Evolutionary conservation across 805 yeast genomes (phyloP).

Genomic region (Ascoidea rubescens): DNA sequence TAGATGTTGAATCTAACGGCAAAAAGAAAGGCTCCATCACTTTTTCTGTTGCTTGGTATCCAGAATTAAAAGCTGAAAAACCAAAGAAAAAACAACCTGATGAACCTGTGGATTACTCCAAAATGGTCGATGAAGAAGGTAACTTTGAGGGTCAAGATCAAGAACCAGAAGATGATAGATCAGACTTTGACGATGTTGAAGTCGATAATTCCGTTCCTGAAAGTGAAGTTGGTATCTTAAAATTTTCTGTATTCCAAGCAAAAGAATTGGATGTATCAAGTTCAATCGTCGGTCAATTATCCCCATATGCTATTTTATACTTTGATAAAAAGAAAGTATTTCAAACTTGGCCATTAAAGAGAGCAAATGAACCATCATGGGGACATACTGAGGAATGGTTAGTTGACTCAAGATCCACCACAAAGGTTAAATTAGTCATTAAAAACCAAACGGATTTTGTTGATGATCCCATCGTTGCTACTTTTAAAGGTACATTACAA

Average conservation of each 20-base stretch:
- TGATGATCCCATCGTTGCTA: conserved; percentile 35
- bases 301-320: conserved; percentile 58
- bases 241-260: conserved; percentile 47
- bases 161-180: conserved; percentile 4
- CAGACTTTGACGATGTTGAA: conserved; percentile 9
- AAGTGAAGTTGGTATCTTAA: conserved; percentile 63
- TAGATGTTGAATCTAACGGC: conserved; percentile 6
- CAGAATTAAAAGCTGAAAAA: conserved; percentile 6
- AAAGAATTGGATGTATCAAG: conserved; percentile 37
- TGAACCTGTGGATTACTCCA: not conserved
- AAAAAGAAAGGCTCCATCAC: conserved; percentile 28
- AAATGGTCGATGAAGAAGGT: not conserved
- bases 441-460: conserved; percentile 43
- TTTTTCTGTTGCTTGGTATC: conserved; percentile 30
- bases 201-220: conserved; percentile 25
- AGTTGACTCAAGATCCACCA: conserved; percentile 42
- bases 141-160: conserved; percentile 2
- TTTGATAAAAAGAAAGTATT: conserved; percentile 42
- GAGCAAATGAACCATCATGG: conserved; percentile 64
- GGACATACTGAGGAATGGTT: conserved; percentile 48
- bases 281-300: conserved; percentile 29
- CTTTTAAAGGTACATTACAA: conserved; percentile 35
- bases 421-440: conserved; percentile 40
- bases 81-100: not conserved
- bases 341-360: conserved; percentile 45